These are phyloP conservation scores for Pichia cabralensis DNA, from an alignment of 805 yeast species.

Conservation along the genomic window DNA sequence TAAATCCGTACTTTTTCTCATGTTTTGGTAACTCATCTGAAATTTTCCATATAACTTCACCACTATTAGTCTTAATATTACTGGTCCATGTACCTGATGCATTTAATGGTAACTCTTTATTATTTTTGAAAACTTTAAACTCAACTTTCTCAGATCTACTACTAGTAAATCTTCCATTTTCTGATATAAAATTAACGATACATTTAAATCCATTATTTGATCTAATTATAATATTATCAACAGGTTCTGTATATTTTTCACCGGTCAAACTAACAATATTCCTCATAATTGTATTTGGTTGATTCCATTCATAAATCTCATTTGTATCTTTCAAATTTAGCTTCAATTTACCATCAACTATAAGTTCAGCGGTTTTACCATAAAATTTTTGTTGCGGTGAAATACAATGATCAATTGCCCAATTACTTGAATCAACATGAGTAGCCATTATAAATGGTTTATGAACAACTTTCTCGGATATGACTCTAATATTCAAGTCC, in stretches of 20 bases:
- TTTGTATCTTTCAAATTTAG: conserved; percentile 46
- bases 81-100: conserved; percentile 82
- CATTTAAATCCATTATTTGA: conserved; percentile 65
- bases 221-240: conserved; percentile 52
- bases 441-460: conserved; percentile 73
- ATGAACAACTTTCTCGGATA: conserved; percentile 83
- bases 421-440: conserved; percentile 58
- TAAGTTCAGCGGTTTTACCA: conserved; percentile 87
- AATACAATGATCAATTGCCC: conserved; percentile 59
- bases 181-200: conserved; percentile 55
- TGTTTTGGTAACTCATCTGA: conserved; percentile 53
- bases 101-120: conserved; percentile 25
- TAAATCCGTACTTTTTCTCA: conserved; percentile 71
- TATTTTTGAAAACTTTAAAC: conserved; percentile 30
- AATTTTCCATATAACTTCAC: conserved; percentile 54
- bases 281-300: conserved; percentile 74
- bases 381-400: conserved; percentile 82
- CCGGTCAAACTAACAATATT: conserved; percentile 74
- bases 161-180: conserved; percentile 78
- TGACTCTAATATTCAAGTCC: conserved; percentile 61
- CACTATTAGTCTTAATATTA: conserved; percentile 36
- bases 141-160: conserved; percentile 66
- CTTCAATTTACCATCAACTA: conserved; percentile 59
- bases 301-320: conserved; percentile 70
- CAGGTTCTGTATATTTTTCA: conserved; percentile 87